A percentile compares a stretch with the other conserved stretches of the same genome.
Conservation (phyloP, 2,329 filamentous ascomycete genomes). For the Gaeumannomyces sp. region DNA sequence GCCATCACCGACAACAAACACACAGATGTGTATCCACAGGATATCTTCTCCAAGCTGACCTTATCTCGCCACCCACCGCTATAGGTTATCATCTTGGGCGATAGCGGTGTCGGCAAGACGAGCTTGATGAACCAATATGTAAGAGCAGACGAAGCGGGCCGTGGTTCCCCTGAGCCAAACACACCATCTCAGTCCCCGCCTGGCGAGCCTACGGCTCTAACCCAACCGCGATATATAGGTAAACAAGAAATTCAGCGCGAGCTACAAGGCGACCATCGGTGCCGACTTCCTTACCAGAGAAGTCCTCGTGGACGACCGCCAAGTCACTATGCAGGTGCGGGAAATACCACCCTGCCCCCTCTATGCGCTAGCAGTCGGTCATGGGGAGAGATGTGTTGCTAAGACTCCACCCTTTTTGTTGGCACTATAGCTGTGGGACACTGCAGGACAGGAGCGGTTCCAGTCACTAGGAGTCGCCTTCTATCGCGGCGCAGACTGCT, state of each 20-base stretch:
- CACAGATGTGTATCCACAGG: background rate
- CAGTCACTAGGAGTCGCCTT: conserved; percentile 96
- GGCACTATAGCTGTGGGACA: conserved; percentile 79
- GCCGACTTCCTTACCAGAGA: conserved; percentile 98
- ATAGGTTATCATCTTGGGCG: conserved; percentile 96
- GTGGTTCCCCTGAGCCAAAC: conserved; percentile 11
- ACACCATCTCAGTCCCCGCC: background rate
- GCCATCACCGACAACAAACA: conserved; percentile 4
- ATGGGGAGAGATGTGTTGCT: conserved; percentile 11
- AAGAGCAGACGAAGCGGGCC: conserved; percentile 31
- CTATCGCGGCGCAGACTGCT: conserved; percentile 96
- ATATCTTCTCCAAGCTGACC: background rate
- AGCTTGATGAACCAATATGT: conserved; percentile 99
- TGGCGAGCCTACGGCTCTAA: conserved; percentile 7
- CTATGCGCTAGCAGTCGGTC: background rate
- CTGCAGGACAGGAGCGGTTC: conserved; percentile 93
- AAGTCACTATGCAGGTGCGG: conserved; percentile 83
- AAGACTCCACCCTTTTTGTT: conserved; percentile 14
- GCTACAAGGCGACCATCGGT: conserved; percentile 98
- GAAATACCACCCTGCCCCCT: background rate
- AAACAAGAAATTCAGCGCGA: conserved; percentile 99
- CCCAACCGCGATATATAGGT: conserved; percentile 52
- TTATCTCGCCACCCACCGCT: background rate
- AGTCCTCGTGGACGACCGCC: conserved; percentile 90
- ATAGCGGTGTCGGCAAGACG: conserved; percentile 98